A percentile compares a stretch with the other conserved stretches of the same genome.
phyloP scores from a whole-genome alignment of 495 filamentous ascomycete species.

The Annulohypoxylon maeteangense region DNA sequence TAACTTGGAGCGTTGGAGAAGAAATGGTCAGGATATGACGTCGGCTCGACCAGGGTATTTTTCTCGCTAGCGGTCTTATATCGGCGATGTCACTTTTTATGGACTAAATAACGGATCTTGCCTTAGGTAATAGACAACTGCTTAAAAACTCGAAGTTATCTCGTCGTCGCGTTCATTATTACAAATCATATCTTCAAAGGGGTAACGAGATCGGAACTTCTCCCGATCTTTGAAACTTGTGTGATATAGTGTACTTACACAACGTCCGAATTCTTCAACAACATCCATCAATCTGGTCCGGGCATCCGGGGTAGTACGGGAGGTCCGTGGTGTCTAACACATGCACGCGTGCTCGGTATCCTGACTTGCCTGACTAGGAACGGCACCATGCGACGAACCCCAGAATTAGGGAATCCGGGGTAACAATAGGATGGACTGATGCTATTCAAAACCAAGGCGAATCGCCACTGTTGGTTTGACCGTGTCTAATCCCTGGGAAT shows the following conservation, averaged over 20 bases:
- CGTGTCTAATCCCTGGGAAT: not conserved
- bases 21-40: constrained; percentile 39
- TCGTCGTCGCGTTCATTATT: not conserved
- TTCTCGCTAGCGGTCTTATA: constrained; percentile 38
- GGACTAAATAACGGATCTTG: not conserved
- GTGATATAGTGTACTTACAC: not conserved
- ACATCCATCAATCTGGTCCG: not conserved
- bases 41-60: constrained; percentile 14
- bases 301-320: not conserved
- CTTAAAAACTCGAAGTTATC: not conserved
- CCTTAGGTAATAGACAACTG: not conserved
- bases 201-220: not conserved
- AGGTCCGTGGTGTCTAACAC: not conserved
- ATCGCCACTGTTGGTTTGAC: constrained; percentile 5
- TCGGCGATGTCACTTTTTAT: constrained; percentile 28
- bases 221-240: not conserved
- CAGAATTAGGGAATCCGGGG: constrained; percentile 14
- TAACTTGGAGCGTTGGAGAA: constrained; percentile 9
- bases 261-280: not conserved
- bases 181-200: not conserved
- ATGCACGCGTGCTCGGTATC: not conserved
- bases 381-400: not conserved
- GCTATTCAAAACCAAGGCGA: not conserved
- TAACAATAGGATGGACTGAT: constrained; percentile 1
- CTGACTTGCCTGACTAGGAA: constrained; percentile 14